A percentile compares a stretch with the other conserved stretches of the same genome.
Conservation (phyloP, 768 basidiomycete species). For the Amanita exitialis region DNA sequence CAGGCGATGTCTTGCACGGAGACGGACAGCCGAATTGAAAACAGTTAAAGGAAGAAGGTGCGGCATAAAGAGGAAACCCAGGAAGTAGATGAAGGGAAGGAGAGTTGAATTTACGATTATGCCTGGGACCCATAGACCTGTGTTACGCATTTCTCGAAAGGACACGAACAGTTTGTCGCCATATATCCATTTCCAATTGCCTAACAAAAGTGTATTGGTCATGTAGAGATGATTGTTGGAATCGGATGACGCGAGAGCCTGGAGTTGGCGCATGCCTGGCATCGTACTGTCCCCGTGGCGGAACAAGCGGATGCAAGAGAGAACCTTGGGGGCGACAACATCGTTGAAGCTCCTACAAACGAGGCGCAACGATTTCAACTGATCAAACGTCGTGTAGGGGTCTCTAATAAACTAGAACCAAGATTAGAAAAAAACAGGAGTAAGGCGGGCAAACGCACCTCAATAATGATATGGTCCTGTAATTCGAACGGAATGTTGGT, state of each 20-base stretch:
- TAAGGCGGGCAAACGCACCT: not conserved
- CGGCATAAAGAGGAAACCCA: not conserved
- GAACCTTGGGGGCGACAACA: not conserved
- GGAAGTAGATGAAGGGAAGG: constrained; percentile 1
- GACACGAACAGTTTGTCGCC: not conserved
- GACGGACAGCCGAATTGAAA: not conserved
- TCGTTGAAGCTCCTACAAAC: not conserved
- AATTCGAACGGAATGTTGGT: not conserved
- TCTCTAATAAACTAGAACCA: not conserved
- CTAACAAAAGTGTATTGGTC: not conserved
- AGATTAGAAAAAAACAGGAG: not conserved
- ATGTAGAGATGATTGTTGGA: not conserved
- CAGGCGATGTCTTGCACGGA: not conserved
- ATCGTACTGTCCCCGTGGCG: not conserved
- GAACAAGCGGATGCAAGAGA: constrained; percentile 1
- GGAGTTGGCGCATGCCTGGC: not conserved
- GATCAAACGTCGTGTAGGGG: constrained; percentile 4
- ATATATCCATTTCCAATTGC: constrained; percentile 1
- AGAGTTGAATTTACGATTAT: not conserved
- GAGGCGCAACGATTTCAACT: constrained; percentile 1
- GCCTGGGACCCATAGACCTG: not conserved
- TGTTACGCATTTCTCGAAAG: constrained; percentile 3
- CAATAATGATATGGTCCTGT: not conserved
- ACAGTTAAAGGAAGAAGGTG: not conserved
- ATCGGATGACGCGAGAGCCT: not conserved